Percentiles rank a stretch among this genome's conserved stretches.
phyloP scores from a whole-genome alignment of 2,329 filamentous ascomycete species.

The Scytalidium lignicola region DNA sequence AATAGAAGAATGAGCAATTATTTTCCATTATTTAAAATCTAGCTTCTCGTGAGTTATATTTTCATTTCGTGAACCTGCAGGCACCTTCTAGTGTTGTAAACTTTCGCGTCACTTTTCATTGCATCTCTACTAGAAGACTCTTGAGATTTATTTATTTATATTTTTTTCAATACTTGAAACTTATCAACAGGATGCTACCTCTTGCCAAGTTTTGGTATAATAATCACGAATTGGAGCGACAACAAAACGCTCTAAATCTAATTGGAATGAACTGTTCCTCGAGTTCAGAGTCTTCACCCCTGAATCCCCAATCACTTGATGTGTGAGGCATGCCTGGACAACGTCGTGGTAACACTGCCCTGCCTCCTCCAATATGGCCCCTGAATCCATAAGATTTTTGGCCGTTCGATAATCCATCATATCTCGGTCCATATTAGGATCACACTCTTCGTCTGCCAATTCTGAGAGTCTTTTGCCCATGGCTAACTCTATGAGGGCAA shows the following conservation, averaged over 20 bases:
- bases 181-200: neutral
- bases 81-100: no score
- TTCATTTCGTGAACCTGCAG: no score
- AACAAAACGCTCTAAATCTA: slow-evolving; percentile 5
- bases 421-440: neutral
- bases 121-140: neutral
- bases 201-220: neutral
- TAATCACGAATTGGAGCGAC: neutral
- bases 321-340: slow-evolving; percentile 5
- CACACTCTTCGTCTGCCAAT: neutral
- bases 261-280: slow-evolving; percentile 2
- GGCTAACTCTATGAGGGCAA: slow-evolving; percentile 8
- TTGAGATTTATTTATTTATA: neutral
- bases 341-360: slow-evolving; percentile 5
- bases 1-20: no score
- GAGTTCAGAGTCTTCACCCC: slow-evolving; percentile 4
- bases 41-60: no score
- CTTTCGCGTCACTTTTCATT: neutral
- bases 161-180: neutral
- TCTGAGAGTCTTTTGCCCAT: slow-evolving; percentile 7
- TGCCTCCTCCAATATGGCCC: slow-evolving; percentile 3
- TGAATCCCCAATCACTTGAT: slow-evolving; percentile 2
- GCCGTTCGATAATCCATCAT: slow-evolving; percentile 4
- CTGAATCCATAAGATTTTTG: slow-evolving; percentile 3
- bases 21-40: no score